These are phyloP conservation scores for Coniochaeta sp. DNA, from an alignment of 2,329 filamentous ascomycete genomes.

Conservation along the genomic window DNA sequence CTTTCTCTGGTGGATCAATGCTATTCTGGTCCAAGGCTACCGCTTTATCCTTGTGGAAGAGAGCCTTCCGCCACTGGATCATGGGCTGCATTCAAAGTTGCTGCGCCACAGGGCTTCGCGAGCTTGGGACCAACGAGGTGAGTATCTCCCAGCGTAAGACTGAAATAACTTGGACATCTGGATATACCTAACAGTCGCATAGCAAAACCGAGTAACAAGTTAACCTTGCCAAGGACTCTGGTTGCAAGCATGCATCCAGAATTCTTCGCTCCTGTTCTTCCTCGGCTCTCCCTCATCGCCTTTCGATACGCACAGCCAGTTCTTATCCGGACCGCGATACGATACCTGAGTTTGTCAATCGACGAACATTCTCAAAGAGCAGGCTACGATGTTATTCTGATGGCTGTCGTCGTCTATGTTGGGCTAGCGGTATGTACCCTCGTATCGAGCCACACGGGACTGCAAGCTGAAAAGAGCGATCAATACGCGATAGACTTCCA, in stretches of 20 bases:
- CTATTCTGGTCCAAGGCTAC: background rate
- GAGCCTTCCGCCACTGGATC: background rate
- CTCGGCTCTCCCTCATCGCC: background rate
- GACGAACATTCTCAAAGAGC: background rate
- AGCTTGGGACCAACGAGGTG: background rate
- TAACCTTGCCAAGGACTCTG: background rate
- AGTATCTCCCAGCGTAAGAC: background rate
- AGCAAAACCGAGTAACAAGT: background rate
- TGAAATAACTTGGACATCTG: too few species aligned
- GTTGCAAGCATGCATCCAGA: background rate
- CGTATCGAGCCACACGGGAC: too few species aligned
- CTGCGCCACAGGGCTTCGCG: background rate
- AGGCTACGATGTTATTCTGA: background rate
- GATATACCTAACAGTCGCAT: background rate
- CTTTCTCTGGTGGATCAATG: background rate
- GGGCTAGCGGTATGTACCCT: background rate
- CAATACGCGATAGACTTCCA: too few species aligned
- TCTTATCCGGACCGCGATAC: background rate
- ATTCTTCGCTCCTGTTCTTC: background rate
- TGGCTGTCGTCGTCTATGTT: background rate
- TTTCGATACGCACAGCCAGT: background rate
- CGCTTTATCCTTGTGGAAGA: background rate
- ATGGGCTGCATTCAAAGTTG: background rate
- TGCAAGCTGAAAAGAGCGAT: too few species aligned
- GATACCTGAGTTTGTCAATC: background rate